Conservation (phyloP, 148 eudicot genomes). For the Mesembryanthemum crystallinum region DNA sequence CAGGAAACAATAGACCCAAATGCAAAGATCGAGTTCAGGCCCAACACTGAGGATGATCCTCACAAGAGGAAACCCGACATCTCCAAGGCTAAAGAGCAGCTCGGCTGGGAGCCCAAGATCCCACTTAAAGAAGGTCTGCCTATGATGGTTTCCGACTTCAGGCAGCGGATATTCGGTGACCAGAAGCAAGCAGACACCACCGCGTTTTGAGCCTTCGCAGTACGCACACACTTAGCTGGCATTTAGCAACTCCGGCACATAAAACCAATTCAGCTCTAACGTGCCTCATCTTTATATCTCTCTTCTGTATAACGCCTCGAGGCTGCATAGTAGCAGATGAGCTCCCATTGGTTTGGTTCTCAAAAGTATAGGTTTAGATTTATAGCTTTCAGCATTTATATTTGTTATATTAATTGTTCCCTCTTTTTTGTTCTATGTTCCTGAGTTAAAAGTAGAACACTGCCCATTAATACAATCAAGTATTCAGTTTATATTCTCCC, state of each 20-base stretch:
- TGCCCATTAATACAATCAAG: conserved; percentile 19
- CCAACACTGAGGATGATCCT: conserved; percentile 95
- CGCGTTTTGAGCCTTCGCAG: conserved; percentile 6
- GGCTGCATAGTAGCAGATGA: conserved; percentile 22
- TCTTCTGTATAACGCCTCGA: conserved; percentile 14
- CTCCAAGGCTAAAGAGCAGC: conserved; percentile 75
- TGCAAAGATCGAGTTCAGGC: conserved; percentile 75
- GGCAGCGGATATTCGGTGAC: conserved; percentile 88
- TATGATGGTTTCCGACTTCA: conserved; percentile 80
- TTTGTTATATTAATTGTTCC: conserved; percentile 17
- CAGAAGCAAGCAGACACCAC: conserved; percentile 52
- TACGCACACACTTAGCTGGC: neutral
- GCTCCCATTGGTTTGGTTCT: conserved; percentile 1
- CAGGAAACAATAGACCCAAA: conserved; percentile 92
- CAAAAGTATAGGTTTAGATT: conserved; percentile 32
- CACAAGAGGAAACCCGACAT: conserved; percentile 97
- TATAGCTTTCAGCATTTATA: conserved; percentile 28
- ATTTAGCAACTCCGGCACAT: conserved; percentile 13
- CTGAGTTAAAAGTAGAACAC: conserved; percentile 17
- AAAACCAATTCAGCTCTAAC: conserved; percentile 1
- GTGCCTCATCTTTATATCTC: neutral
- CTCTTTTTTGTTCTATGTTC: conserved; percentile 16
- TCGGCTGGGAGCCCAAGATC: conserved; percentile 96
- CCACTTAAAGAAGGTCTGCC: conserved; percentile 85
- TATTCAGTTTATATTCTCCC: conserved; percentile 6